A percentile compares a stretch with the other conserved stretches of the same genome.
These are phyloP conservation scores for Rhodofomes roseus DNA, from an alignment of 1,284 basidiomycete species.

Conservation along the genomic window DNA sequence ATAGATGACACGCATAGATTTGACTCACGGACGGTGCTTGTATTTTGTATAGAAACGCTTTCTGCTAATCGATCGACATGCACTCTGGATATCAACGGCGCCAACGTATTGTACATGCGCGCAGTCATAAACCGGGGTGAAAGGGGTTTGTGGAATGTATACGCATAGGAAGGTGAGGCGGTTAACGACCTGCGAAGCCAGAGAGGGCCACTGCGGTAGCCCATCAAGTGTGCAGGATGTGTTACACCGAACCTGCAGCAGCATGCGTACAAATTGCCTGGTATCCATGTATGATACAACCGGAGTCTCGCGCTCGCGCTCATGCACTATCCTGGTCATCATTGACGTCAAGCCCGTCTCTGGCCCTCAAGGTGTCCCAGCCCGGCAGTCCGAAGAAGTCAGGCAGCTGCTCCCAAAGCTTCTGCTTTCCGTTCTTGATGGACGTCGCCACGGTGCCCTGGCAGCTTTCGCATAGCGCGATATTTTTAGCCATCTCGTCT, in stretches of 20 bases:
- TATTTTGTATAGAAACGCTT: neutral
- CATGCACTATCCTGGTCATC: no score
- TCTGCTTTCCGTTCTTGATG: neutral
- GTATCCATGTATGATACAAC: no score
- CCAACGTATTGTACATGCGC: no score
- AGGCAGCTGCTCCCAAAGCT: slow-evolving; percentile 7
- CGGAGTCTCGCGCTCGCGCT: no score
- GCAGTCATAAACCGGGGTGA: no score
- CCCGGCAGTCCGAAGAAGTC: slow-evolving; percentile 4
- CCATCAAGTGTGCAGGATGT: no score
- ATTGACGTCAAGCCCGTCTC: neutral
- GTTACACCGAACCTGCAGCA: no score
- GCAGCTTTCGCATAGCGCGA: neutral
- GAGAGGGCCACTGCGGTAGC: no score
- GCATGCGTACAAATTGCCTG: no score
- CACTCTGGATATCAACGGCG: neutral
- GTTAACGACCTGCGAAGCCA: no score
- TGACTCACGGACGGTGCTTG: neutral
- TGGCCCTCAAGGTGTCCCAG: slow-evolving; percentile 7
- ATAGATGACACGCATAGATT: neutral
- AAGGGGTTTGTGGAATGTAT: no score
- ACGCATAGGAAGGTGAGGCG: no score
- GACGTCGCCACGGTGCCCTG: slow-evolving; percentile 1
- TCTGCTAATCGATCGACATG: neutral
- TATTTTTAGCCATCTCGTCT: neutral